Evolutionary conservation across 2,329 filamentous ascomycete species (phyloP).

Genomic region (Seiridium unicorne): DNA sequence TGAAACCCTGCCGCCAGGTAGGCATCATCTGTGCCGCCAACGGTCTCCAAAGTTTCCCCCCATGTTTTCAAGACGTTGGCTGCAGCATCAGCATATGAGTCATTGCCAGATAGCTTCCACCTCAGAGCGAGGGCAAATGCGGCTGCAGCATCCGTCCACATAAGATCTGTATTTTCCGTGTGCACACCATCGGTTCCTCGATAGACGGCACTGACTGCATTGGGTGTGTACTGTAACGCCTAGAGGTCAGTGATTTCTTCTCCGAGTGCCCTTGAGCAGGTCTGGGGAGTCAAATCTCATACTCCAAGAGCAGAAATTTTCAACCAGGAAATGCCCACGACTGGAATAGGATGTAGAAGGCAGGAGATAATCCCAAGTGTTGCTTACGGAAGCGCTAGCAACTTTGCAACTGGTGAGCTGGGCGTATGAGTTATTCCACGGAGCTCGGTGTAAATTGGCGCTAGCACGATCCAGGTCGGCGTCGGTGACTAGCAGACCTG

Average conservation of each 20-base stretch:
- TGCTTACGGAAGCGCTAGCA: neutral
- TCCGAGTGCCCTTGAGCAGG: neutral
- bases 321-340: neutral
- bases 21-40: neutral
- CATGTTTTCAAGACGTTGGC: neutral
- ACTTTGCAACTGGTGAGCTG: neutral
- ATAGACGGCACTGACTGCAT: neutral
- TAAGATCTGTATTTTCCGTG: neutral
- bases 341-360: neutral
- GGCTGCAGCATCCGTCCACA: neutral
- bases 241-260: neutral
- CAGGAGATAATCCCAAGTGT: neutral
- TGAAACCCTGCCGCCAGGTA: constrained; percentile 1
- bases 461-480: neutral
- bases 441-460: neutral
- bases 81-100: constrained; percentile 1
- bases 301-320: neutral
- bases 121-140: constrained; percentile 1
- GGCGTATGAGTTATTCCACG: neutral
- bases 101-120: constrained; percentile 1
- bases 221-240: neutral
- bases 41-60: neutral
- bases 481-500: neutral
- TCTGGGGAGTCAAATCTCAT: neutral
- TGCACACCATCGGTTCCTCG: neutral